Evolutionary conservation across 257 asterid species (phyloP), one percentile per base, ranked within the genome.

Genomic region (Solanum gracilifrons): DNA sequence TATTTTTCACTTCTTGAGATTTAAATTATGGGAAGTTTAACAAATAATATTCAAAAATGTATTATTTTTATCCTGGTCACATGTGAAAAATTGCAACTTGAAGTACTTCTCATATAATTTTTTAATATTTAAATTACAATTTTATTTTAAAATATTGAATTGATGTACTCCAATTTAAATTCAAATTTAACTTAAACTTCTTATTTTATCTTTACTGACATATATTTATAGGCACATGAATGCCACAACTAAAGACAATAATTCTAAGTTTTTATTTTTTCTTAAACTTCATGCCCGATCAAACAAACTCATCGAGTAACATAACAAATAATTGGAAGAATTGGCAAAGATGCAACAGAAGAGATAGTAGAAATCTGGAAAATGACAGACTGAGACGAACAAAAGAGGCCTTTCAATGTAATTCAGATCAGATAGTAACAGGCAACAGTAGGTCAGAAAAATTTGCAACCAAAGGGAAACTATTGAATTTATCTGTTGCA

Each of bases 401-500:
- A 80, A 46, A 80, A 27, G 43, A 46, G 68, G 20, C 69, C 20
- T 80, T 69, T 69, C 76, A 69, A 69, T 25, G 13, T 27, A 25
- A 79, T 27, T 46, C 85, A 69, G 82, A 60, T 69, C 75, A 85
- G 62, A 85, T 62, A 82, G 89, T 76, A 90, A 90, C 91, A 87
- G 86, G 90, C 87, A 86, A 21, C 83, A 29, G 13, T 76, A 31
- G 85, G 69, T 73, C 87, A 82, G 88, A 23, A 43, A 46, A 87
- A 73, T 60, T 43, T 79, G 46, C 88, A 82, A 41, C 13, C 29
- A 7, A 84, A 88, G 86, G 90, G 48, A 88, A 90, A 88, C 36
- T 31, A 31, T 83, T 88, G 84, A 88, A 87, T 83, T 86, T 89
- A 89, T 86, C 88, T 87, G 87, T 86, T 90, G 60, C 85, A 76